phyloP scores from a whole-genome alignment of 2,329 filamentous ascomycete species.

The Cercospora zeina region DNA sequence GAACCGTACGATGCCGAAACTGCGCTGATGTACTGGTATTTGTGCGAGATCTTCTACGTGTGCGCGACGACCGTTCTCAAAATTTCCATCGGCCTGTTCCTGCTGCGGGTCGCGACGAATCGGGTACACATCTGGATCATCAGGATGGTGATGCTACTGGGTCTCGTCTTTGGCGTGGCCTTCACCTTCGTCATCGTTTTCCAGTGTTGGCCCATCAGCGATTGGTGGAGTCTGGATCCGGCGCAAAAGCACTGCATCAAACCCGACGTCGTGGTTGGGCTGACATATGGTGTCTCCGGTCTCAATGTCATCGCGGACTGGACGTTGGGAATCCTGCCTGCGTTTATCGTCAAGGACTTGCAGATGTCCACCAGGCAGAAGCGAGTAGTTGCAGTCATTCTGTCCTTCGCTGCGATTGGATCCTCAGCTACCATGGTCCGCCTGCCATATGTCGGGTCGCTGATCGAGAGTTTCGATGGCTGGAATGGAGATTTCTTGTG shows the following conservation, averaged over 20 bases:
- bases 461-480: slow-evolving; percentile 39
- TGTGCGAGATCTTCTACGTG: slow-evolving; percentile 59
- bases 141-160: slow-evolving; percentile 49
- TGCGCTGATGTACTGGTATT: slow-evolving; percentile 52
- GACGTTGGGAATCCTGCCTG: slow-evolving; percentile 45
- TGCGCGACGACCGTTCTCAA: slow-evolving; percentile 52
- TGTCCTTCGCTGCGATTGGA: slow-evolving; percentile 50
- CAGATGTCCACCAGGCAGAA: slow-evolving; percentile 45
- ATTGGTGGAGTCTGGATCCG: slow-evolving; percentile 53
- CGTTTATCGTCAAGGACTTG: slow-evolving; percentile 46
- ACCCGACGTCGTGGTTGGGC: slow-evolving; percentile 51
- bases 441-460: slow-evolving; percentile 46
- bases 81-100: slow-evolving; percentile 56
- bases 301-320: slow-evolving; percentile 48
- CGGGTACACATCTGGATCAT: slow-evolving; percentile 51
- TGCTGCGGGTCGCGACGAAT: slow-evolving; percentile 54
- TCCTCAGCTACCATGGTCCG: slow-evolving; percentile 55
- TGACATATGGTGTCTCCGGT: slow-evolving; percentile 37
- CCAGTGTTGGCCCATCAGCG: slow-evolving; percentile 55
- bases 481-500: slow-evolving; percentile 47
- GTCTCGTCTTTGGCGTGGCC: slow-evolving; percentile 48
- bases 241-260: slow-evolving; percentile 46
- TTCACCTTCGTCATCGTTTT: slow-evolving; percentile 56
- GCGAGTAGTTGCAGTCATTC: slow-evolving; percentile 42
- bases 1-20: slow-evolving; percentile 25